Percentiles rank a stretch among this genome's conserved stretches.
These are phyloP conservation scores for Rasamsonia emersonii DNA, from an alignment of 2,329 filamentous ascomycete species.

Conservation along the genomic window DNA sequence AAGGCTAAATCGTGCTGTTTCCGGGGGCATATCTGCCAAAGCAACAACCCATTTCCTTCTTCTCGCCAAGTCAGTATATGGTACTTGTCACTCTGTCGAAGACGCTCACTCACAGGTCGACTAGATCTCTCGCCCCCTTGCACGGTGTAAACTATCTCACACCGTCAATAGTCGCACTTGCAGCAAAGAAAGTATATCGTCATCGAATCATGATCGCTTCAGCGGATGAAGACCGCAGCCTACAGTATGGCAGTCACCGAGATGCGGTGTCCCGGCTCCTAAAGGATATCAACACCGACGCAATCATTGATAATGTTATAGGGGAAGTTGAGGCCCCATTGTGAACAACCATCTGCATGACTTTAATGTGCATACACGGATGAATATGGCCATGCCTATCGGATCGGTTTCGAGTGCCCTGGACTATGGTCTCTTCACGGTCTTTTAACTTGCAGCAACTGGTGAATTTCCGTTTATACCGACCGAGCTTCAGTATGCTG, in stretches of 20 bases:
- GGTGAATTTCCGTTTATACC: no score
- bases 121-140: conserved; percentile 64
- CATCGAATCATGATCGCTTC: conserved; percentile 68
- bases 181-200: conserved; percentile 76
- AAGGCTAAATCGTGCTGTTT: conserved; percentile 76
- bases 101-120: conserved; percentile 19
- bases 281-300: conserved; percentile 47
- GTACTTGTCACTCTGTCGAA: not conserved
- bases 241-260: conserved; percentile 84
- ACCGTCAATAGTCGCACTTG: conserved; percentile 73
- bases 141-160: conserved; percentile 75
- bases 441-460: no score
- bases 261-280: conserved; percentile 60
- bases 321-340: conserved; percentile 48
- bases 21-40: conserved; percentile 64
- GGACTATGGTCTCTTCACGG: no score
- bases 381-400: not conserved
- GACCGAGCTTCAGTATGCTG: no score
- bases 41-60: conserved; percentile 70
- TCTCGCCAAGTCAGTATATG: conserved; percentile 48
- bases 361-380: not conserved
- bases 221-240: conserved; percentile 68
- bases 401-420: not conserved
- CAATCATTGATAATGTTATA: conserved; percentile 52
- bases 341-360: conserved; percentile 17